phyloP scores from a whole-genome alignment of 306 rosid species.

The Parietaria judaica region DNA sequence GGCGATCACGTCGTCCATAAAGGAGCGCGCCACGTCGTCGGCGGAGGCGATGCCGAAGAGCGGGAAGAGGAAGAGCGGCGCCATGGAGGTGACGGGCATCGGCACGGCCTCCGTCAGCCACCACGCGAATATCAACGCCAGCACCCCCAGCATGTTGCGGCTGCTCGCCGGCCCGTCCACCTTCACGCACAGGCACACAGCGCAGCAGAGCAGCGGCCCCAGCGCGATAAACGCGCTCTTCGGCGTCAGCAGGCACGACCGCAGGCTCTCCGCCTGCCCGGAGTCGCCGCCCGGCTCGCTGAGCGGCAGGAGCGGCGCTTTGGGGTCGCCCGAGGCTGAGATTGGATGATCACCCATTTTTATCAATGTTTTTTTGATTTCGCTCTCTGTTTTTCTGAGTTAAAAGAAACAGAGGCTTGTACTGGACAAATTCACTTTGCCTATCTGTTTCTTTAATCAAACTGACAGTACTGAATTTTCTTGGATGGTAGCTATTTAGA shows the following conservation, averaged over 20 bases:
- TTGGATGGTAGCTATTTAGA: background rate
- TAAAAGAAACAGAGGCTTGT: too few relatives aligned
- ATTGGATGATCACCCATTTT: background rate
- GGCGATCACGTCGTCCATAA: conserved; percentile 73
- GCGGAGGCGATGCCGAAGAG: conserved; percentile 62
- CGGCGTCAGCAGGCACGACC: conserved; percentile 20
- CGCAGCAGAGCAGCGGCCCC: conserved; percentile 52
- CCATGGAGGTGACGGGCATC: conserved; percentile 76
- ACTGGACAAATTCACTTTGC: too few relatives aligned
- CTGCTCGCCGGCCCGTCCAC: conserved; percentile 32
- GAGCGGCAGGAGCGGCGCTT: conserved; percentile 59
- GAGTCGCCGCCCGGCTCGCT: conserved; percentile 11
- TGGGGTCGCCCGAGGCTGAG: conserved; percentile 27
- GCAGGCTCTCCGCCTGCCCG: conserved; percentile 18
- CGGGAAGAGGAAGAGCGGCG: conserved; percentile 74
- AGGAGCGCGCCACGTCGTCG: conserved; percentile 64
- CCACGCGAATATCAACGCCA: conserved; percentile 77
- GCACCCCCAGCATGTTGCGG: conserved; percentile 63
- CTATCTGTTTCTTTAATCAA: too few relatives aligned
- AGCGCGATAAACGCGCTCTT: conserved; percentile 33
- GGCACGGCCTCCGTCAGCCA: conserved; percentile 91
- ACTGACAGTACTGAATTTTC: background rate
- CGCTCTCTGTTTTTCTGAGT: too few relatives aligned
- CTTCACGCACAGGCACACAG: conserved; percentile 43
- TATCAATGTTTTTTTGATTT: too few relatives aligned